Conservation (phyloP, 345 rosid species). For the Stellera chamaejasme region DNA sequence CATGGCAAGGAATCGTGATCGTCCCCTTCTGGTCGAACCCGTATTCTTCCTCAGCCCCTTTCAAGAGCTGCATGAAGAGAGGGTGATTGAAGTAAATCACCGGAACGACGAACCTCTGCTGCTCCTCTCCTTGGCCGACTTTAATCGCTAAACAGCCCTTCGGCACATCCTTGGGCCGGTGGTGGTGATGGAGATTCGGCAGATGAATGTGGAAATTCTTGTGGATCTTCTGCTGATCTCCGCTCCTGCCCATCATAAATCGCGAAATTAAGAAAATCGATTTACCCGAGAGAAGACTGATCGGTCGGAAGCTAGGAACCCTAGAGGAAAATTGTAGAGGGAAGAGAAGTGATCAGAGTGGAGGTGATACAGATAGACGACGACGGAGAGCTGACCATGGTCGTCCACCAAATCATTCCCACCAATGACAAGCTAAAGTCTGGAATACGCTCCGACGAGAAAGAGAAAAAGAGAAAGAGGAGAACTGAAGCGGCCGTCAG, state of each 20-base stretch:
- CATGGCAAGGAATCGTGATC: conserved; percentile 52
- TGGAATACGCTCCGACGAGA: background rate
- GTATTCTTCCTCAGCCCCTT: conserved; percentile 53
- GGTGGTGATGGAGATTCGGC: conserved; percentile 16
- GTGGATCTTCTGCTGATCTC: conserved; percentile 18
- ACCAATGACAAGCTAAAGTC: background rate
- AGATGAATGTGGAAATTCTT: conserved; percentile 19
- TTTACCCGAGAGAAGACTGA: background rate
- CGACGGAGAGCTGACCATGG: conserved; percentile 32
- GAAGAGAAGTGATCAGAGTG: conserved; percentile 35
- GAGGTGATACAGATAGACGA: conserved; percentile 19
- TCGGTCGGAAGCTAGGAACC: background rate
- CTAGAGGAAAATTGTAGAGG: conserved; percentile 18
- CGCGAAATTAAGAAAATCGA: background rate
- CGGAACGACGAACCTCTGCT: conserved; percentile 45
- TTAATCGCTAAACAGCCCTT: conserved; percentile 57
- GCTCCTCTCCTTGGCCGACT: conserved; percentile 49
- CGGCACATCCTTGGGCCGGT: conserved; percentile 33
- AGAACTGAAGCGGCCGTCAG: background rate
- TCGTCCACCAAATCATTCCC: conserved; percentile 1
- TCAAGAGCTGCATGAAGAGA: conserved; percentile 50
- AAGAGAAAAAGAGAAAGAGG: background rate
- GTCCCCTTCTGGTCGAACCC: conserved; percentile 63
- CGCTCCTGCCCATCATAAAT: conserved; percentile 27
- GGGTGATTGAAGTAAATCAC: conserved; percentile 53